Evolutionary conservation across 1,284 basidiomycete species (phyloP), one percentile per base, ranked within the genome.

Genomic region (Fomitopsis schrenkii): DNA sequence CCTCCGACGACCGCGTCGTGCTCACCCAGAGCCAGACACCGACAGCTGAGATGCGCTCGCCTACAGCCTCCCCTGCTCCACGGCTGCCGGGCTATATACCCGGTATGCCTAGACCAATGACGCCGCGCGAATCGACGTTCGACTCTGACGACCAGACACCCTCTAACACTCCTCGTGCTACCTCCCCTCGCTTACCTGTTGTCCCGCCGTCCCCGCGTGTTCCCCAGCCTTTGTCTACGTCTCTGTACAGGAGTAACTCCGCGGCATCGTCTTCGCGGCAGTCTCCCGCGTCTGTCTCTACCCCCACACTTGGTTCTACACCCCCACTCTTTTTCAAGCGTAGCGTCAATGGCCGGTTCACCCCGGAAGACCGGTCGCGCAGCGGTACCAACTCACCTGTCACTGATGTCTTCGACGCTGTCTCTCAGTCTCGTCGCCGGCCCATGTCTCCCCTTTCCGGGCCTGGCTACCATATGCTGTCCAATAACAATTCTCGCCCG

Each of bases 91-190:
- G 91, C n/a, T 93, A 93, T 74, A 86, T 92, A 61, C 91, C 91
- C 41, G 91, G 91, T 5, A 93, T 93, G 91, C 89, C 89, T 38
- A 80, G 91, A 53, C 91, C 91, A 14, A 91, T 93, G 86, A 93
- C 91, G 10, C 91, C 91, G 26, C 84, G 84, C 62, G 87, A 90
- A 63, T 74, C 74, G 5, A 70, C 74, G 28, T 75, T 83, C 55
- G 90, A 91, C 59, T 70, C 80, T 46, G 90, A 92, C 61, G 88
- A 91, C 62, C 80, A 82, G 66, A 76, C 79, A 12, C 83, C 88
- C 33, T 88, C 89, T n/a, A 88, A 87, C 22, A 93, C 91, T 2
- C 91, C 91, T 60, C 87, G 91, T 62, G 90, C 91, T 17, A 86
- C 84, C 28, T 86, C 87, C 3, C 87, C 90, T 44, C 68, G 79